Evolutionary conservation across 345 rosid species (phyloP).

Genomic region (Arabidopsis thaliana): TAIR10.1 NC_003076.8:7935501-7936000

Average conservation of each 20-base stretch:
- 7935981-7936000: not conserved
- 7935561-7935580: constrained; percentile 7
- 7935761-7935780: constrained; percentile 6
- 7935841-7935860: constrained; percentile 19
- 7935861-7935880: constrained; percentile 79
- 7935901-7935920: constrained; percentile 95
- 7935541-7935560: constrained; percentile 17
- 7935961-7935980: constrained; percentile 15
- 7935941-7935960: constrained; percentile 8
- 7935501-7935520: not conserved
- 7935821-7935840: constrained; percentile 10
- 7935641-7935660: constrained; percentile 11
- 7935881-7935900: constrained; percentile 96
- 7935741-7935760: not conserved
- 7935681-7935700: not conserved
- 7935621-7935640: not conserved
- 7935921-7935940: constrained; percentile 81
- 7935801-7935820: not conserved
- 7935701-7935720: not conserved
- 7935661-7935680: not conserved
- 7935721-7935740: not conserved
- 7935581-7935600: not conserved
- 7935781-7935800: not conserved
- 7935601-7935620: not conserved
- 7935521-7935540: not conserved